Base-by-base conservation (phyloP, 2,329 filamentous ascomycete genomes). In the Ilyonectria sp. region DNA sequence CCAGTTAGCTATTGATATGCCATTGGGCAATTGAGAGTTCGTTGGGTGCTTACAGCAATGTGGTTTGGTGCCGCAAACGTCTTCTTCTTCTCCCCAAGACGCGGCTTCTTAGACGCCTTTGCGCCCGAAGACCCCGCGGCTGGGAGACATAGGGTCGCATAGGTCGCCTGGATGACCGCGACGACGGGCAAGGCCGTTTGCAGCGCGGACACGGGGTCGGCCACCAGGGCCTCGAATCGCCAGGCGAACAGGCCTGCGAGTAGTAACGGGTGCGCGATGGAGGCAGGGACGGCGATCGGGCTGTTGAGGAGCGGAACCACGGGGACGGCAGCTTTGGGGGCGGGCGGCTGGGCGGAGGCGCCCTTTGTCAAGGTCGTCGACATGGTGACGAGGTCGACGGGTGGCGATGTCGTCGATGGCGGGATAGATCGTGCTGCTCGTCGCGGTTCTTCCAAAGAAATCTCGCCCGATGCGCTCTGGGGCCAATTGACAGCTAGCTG, bases 151-250 rank as follows among this genome's bases (percentile, higher is more conserved):
- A 89, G 71, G 13, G 91, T 79, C 4, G 87, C 87, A 75, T 93
- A 93, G 11, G 80, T 82, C 13, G 86, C 82, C 79, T 97, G 94
- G 3, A 94, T 78, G 5, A 85, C 80, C 3, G 88, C 87, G 15
- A 95, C 83, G 13, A 89, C 86, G 0, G 91, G 86, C 3, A 95
- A 82, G 2, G 90, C 84, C 33, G 78, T 85, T 15, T 87, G 79
- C 43, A 97, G 86, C 7, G 91, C 87, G 17, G 86, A 81, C 2
- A 92, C 87, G 0, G 94, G 93, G 71, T 95, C 88, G 17, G 86
- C 83, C 31, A 97, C 92, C 29, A 97, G 85, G 19, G 86, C 82
- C 40, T 82, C 78, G 80, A 97, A 95, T 44, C 87, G 87, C 69
- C 88, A 77, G 52, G 87, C 85, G 77, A 92, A 91, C 40, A 92